Percentiles rank a stretch among this genome's conserved stretches.
phyloP scores from a whole-genome alignment of 1,284 basidiomycete species.

The Malassezia dermatis region DNA sequence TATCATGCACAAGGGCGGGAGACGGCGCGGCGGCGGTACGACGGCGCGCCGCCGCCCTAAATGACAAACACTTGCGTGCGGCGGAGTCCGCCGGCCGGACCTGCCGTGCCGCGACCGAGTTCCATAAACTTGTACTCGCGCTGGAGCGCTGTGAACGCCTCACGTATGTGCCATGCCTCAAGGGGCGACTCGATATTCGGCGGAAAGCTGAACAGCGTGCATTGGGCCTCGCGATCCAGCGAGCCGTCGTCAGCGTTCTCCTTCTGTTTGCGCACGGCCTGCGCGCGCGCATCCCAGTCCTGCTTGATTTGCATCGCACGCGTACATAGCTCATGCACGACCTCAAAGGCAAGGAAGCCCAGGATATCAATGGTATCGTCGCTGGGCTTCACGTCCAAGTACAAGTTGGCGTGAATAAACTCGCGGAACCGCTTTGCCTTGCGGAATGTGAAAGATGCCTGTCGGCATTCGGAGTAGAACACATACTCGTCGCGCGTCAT shows the following conservation, averaged over 20 bases:
- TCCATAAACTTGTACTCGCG: conserved; percentile 23
- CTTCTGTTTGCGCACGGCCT: conserved; percentile 1
- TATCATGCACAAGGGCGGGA: conserved; percentile 2
- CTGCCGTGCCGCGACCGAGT: conserved; percentile 22
- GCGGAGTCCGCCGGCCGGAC: conserved; percentile 32
- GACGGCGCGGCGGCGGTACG: neutral
- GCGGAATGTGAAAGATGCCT: conserved; percentile 91
- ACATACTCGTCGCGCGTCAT: conserved; percentile 97
- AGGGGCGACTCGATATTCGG: conserved; percentile 26
- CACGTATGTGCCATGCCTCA: conserved; percentile 35
- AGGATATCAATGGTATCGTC: conserved; percentile 95
- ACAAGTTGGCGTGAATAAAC: conserved; percentile 78
- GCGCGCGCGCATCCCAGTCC: conserved; percentile 25
- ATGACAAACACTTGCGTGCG: conserved; percentile 39
- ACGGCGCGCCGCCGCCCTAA: conserved; percentile 5
- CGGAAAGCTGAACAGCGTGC: conserved; percentile 31
- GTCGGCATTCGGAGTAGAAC: conserved; percentile 91
- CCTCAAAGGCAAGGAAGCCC: conserved; percentile 91
- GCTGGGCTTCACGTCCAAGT: conserved; percentile 79
- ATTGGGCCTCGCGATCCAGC: conserved; percentile 16
- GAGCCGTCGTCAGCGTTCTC: conserved; percentile 1
- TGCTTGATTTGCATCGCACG: conserved; percentile 35
- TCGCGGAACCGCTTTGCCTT: conserved; percentile 86
- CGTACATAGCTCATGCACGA: conserved; percentile 82
- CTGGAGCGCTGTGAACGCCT: conserved; percentile 40